A percentile compares a stretch with the other conserved stretches of the same genome.
phyloP scores from a whole-genome alignment of 2,329 filamentous ascomycete species.

The Colletotrichum sp. region DNA sequence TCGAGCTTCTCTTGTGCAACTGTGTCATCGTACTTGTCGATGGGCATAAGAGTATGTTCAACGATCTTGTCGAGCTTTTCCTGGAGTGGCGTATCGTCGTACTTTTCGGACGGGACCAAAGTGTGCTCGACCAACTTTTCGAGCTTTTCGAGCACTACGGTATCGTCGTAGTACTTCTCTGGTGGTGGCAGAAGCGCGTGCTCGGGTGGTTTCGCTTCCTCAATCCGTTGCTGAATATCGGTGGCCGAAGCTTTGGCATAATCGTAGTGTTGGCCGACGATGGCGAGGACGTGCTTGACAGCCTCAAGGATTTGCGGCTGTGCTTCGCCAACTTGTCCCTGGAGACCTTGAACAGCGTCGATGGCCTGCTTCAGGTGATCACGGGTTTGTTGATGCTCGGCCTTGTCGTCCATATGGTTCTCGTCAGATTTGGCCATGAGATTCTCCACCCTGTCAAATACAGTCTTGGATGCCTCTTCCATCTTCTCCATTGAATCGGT shows the following conservation, averaged over 20 bases:
- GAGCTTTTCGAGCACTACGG: constrained; percentile 29
- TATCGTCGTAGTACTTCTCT: constrained; percentile 24
- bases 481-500: constrained; percentile 86
- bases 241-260: constrained; percentile 74
- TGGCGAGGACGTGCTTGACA: constrained; percentile 81
- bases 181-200: constrained; percentile 9
- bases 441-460: constrained; percentile 83
- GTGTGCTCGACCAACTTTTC: constrained; percentile 63
- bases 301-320: constrained; percentile 89
- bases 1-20: constrained; percentile 10
- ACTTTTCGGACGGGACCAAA: constrained; percentile 53
- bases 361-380: constrained; percentile 80
- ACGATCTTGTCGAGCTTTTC: constrained; percentile 41
- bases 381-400: constrained; percentile 82
- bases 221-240: constrained; percentile 62
- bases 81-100: constrained; percentile 52
- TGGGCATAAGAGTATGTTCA: neutral
- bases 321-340: constrained; percentile 79
- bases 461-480: constrained; percentile 84
- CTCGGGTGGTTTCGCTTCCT: constrained; percentile 60
- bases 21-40: neutral
- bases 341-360: constrained; percentile 74
- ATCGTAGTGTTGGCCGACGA: constrained; percentile 87
- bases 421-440: constrained; percentile 79
- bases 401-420: constrained; percentile 72